These are phyloP conservation scores for Leersia perrieri DNA, from an alignment of 176 grass and related monocot species.

Conservation along the genomic window DNA sequence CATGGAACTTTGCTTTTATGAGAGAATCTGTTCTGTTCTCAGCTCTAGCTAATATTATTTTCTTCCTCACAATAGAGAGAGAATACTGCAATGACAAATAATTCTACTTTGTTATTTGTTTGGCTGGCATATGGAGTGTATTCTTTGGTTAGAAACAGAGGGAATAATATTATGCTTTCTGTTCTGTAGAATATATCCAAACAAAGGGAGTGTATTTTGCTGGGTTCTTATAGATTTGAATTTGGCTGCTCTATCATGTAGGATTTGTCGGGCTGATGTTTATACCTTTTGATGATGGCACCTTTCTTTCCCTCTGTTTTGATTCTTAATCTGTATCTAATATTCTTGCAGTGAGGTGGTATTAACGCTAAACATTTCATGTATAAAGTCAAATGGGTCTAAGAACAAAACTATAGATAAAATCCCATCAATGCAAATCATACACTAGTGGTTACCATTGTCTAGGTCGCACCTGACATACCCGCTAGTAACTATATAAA, in stretches of 20 bases:
- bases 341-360: not conserved
- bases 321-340: not conserved
- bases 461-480: not conserved
- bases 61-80: not conserved
- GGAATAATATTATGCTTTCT: too few species aligned
- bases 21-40: slow-evolving; percentile 8
- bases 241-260: not conserved
- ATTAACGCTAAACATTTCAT: not conserved
- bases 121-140: not conserved
- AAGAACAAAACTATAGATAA: not conserved
- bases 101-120: not conserved
- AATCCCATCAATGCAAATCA: not conserved
- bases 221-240: not conserved
- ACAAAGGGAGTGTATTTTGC: too few species aligned
- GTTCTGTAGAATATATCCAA: too few species aligned
- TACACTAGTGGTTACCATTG: not conserved
- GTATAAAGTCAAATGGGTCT: not conserved
- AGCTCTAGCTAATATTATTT: not conserved
- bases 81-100: not conserved
- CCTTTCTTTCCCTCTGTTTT: not conserved
- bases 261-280: not conserved
- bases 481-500: not conserved
- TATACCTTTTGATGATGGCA: not conserved
- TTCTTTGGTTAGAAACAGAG: not conserved
- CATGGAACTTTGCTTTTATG: slow-evolving; percentile 2